Base-by-base conservation (phyloP, 805 yeast genomes). In the Kazachstania psychrophila region DNA sequence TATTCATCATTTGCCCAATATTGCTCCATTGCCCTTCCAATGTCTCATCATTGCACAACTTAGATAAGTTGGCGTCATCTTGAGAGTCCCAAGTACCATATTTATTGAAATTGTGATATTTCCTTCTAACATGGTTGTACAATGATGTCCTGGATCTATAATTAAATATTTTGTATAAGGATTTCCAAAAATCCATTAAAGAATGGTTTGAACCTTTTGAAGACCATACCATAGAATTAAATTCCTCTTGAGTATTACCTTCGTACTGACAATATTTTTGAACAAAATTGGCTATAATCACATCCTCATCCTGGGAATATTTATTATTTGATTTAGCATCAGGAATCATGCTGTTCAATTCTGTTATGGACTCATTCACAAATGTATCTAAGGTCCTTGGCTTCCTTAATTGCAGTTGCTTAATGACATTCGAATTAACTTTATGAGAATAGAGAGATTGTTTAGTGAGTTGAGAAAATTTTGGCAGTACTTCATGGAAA, bases 111-210 rank as follows among this genome's bases (percentile, higher is more conserved):
- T 81, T 72, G 57, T 87, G 94, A 53, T 83, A 87, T 33, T 80
- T 73, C 47, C 96, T 66, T 51, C 94, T 67, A 2, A 87, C 87
- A 54, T 87, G 96, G 56, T 87, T 86, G 60, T 87, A 86, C 4
- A 87, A 73, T 2, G 88, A 78, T 0, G 95, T 88, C 27, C 94
- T 65, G 0, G 92, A 75, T 52, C 96, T 67, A 45, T 78, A 71
- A 1, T 94, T 94, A 23, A 87, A 59, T 2, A 84, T 87, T 26
- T 69, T 69, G 24, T 83, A 77, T 11, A 86, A 61, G 6, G 71
- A 62, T 44, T 80, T 92, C 96, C 96, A 86, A 86, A 84, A 43
- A 70, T 75, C 56, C 85, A 94, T 60, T 81, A 83, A 44, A 72
- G 75, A n/a, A 27, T 20, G 43, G 8, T n/a, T 14, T 6, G n/a